Base-by-base conservation (phyloP, 371 early-diverging fungal species). In the Phascolomyces articulosus region DNA sequence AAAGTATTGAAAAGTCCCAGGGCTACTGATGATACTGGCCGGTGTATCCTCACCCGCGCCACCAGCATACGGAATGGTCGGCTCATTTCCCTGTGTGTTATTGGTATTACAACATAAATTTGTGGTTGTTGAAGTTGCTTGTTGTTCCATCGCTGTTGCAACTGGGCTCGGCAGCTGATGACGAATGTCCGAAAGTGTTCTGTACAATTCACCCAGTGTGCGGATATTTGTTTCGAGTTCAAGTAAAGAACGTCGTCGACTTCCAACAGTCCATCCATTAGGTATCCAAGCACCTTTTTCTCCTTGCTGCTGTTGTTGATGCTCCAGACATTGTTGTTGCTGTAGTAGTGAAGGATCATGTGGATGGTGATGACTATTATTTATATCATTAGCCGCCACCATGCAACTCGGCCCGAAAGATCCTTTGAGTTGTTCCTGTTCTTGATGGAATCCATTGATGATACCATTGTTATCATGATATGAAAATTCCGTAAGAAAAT, bases 201-300 rank as follows among this genome's bases (percentile, higher is more conserved):
- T 54, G 49, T 69, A 75, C 9, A 75, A 60, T 28, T 75, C 67
- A 2, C 75, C 69, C 3, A 75, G 60, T n/a, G 75, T 75, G n/a
- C 70, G 69, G 29, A 75, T 75, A 55, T 75, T 75, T 1, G 75
- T 75, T 16, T 71, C 72, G 1, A 75, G 26, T 62, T 75, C 70
- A 53, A 75, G 62, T 0, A 69, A 59, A 23, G 75, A 75, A 41
- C 66, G 53, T 28, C 62, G 49, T 40, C 62, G 20, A n/a, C 67
- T 41, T 11, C 64, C 69, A 3, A 49, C 44, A 15, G 44, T 64
- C 75, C 75, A 75, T 18, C 75, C 75, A 13, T 59, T 38, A 10
- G 75, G 75, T 38, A 75, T 31, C 57, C 62, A 61, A 20, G 4
- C 56, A 23, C 18, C 51, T 13, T 24, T n/a, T 4, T 51, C 24